Evolutionary conservation across 345 rosid species (phyloP).

Genomic region (Carallia pectinifolia): DNA sequence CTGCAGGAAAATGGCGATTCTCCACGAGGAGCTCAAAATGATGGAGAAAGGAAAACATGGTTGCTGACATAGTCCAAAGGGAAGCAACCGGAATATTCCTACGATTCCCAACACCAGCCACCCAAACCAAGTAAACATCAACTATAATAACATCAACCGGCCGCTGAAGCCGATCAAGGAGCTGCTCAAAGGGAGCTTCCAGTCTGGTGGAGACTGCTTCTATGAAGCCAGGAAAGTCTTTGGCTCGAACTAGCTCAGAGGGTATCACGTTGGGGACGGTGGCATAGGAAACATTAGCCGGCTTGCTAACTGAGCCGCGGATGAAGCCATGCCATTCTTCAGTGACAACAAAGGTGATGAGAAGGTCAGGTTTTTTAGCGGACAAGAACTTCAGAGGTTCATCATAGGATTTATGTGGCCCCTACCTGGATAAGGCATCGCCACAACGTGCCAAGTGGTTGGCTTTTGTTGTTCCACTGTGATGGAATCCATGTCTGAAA

Average conservation of each 20-base stretch:
- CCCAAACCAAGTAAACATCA: slow-evolving; percentile 5
- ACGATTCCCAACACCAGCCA: slow-evolving; percentile 1
- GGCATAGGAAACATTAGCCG: neutral
- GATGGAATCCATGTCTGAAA: no score
- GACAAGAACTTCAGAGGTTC: slow-evolving; percentile 15
- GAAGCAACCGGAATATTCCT: slow-evolving; percentile 19
- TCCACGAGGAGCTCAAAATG: slow-evolving; percentile 1
- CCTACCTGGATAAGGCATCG: slow-evolving; percentile 13
- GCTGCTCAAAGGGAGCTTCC: slow-evolving; percentile 10
- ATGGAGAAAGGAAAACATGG: neutral
- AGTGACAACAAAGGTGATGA: slow-evolving; percentile 20
- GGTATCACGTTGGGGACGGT: slow-evolving; percentile 13
- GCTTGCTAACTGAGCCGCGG: neutral
- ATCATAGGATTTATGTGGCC: slow-evolving; percentile 25
- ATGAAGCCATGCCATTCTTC: slow-evolving; percentile 14
- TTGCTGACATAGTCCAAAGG: slow-evolving; percentile 15
- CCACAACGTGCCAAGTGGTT: slow-evolving; percentile 11
- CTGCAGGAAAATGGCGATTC: neutral
- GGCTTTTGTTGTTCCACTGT: no score
- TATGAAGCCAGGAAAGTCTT: neutral
- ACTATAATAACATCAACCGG: slow-evolving; percentile 7
- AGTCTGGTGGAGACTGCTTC: slow-evolving; percentile 2
- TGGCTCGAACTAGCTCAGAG: neutral
- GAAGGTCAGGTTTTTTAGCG: neutral
- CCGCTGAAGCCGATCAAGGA: slow-evolving; percentile 11